Evolutionary conservation across 768 basidiomycete genomes (phyloP).

Genomic region (Lentinula aciculospora): DNA sequence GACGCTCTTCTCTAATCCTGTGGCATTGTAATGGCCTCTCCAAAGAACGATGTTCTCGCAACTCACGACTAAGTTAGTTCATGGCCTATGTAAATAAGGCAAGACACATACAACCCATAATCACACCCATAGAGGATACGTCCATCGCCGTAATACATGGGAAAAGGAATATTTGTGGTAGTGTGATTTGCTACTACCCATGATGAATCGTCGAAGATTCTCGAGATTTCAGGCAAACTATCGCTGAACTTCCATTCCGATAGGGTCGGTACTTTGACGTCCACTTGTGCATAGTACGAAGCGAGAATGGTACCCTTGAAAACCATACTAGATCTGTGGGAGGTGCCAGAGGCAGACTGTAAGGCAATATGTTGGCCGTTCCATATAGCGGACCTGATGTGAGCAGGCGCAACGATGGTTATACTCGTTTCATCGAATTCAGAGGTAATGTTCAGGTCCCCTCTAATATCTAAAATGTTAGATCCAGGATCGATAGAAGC

Average conservation of each 20-base stretch:
- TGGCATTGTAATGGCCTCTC: constrained; percentile 73
- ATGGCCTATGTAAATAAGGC: not conserved
- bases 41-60: constrained; percentile 80
- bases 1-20: constrained; percentile 53
- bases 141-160: constrained; percentile 47
- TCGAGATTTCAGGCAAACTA: constrained; percentile 49
- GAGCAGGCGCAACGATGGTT: constrained; percentile 38
- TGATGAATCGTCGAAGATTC: constrained; percentile 39
- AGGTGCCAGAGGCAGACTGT: not conserved
- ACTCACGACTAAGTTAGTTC: constrained; percentile 27
- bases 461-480: constrained; percentile 38
- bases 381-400: constrained; percentile 38
- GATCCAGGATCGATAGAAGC: constrained; percentile 19
- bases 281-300: not conserved
- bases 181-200: constrained; percentile 51
- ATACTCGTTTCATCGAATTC: constrained; percentile 22
- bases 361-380: constrained; percentile 34
- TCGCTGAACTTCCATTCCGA: constrained; percentile 46
- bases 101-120: constrained; percentile 65
- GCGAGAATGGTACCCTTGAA: not conserved
- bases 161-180: constrained; percentile 44
- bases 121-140: constrained; percentile 74
- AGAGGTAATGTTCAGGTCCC: constrained; percentile 35
- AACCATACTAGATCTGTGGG: not conserved
- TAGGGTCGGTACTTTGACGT: constrained; percentile 6